Conservation (phyloP, 345 rosid genomes). For the Syzygium jambos region DNA sequence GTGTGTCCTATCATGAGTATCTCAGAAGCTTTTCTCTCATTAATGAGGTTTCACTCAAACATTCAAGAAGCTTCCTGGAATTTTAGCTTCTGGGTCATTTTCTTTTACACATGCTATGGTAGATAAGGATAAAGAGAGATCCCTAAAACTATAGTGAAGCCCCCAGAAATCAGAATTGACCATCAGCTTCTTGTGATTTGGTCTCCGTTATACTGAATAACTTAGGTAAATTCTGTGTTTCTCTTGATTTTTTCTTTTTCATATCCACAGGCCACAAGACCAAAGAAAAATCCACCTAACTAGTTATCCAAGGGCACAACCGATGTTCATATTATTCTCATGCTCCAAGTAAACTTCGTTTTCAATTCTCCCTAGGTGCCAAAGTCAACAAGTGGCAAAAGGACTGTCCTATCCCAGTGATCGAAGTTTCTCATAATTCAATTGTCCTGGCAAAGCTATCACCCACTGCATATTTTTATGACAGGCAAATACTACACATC, state of each 20-base stretch:
- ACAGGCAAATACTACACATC: not conserved
- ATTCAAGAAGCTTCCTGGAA: not conserved
- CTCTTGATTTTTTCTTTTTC: not conserved
- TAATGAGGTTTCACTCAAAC: not conserved
- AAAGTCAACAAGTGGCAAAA: not conserved
- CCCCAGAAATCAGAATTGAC: not conserved
- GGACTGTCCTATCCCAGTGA: not conserved
- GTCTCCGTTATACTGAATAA: not conserved
- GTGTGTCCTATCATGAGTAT: not conserved
- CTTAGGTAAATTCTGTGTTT: not conserved
- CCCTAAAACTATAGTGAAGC: not conserved
- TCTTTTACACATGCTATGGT: not conserved
- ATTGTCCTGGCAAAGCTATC: not conserved
- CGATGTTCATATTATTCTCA: not conserved
- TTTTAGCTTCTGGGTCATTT: not conserved
- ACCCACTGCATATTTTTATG: not conserved
- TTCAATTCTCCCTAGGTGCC: not conserved
- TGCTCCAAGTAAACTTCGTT: not conserved
- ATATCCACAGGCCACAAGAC: not conserved
- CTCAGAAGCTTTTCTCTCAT: not conserved
- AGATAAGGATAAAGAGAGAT: not conserved
- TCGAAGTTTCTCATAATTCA: not conserved
- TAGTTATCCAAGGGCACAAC: not conserved
- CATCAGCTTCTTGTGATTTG: not conserved
- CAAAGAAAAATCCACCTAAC: not conserved